Base-by-base conservation (phyloP, 805 yeast species). In the Trichomonascus vanleenenianus region DNA sequence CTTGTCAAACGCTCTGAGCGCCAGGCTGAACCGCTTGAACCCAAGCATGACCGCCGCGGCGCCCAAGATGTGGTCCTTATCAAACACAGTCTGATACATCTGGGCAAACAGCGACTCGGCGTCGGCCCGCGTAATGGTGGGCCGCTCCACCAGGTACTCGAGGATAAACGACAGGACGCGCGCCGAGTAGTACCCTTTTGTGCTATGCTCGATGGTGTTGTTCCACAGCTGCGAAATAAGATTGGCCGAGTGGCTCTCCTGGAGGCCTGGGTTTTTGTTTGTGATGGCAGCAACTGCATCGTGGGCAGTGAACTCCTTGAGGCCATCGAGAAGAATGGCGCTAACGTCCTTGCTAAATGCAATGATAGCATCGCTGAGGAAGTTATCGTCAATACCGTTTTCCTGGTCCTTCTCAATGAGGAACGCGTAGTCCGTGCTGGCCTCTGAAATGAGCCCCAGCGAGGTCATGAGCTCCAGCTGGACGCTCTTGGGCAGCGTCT, bases 1-100 rank as follows among this genome's bases (percentile, higher is more conserved):
- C 48, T 80, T 70, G 14, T 74, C 80, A 30, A 47, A 43, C 18
- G 30, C n/a, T 6, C 16, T 36, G 30, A 31, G 12, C 10, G 35
- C 15, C n/a, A 30, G 19, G 27, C 14, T 19, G 35, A 30, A 43
- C 41, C 41, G 35, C 37, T 43, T 40, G 41, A 43, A 37, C 14
- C 45, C 45, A 10, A 37, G 20, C 9, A 43, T 6, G 9, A 43
- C 41, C 3, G 45, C 45, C 14, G 45, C 30, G 8, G 22, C 41
- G 12, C 45, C 45, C 14, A 43, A 22, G 3, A 39, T 39, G 33
- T 32, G 20, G 18, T 37, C 19, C 10, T 14, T 22, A 27, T 32
- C 18, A 11, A 14, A 15, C 14, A 11, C 30, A 11, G 42, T 22
- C 7, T 35, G 38, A 15, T 37, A 19, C 18, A 43, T 22, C 37